Conservation (phyloP, 2,329 filamentous ascomycete species). For the Neonectria coccinea region DNA sequence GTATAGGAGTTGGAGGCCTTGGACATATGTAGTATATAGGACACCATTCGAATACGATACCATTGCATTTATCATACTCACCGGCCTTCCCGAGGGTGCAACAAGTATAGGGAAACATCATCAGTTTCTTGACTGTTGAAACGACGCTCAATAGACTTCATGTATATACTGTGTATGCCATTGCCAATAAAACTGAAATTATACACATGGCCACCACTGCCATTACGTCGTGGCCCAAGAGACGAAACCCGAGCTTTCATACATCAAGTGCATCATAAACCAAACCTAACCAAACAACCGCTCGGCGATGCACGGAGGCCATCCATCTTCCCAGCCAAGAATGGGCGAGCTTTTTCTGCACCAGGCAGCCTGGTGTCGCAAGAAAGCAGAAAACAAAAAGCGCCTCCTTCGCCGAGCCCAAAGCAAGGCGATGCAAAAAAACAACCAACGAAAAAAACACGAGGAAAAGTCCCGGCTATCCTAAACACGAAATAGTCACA, state of each 20-base stretch:
- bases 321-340: conserved; percentile 13
- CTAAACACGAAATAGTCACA: conserved; percentile 24
- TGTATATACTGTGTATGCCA: conserved; percentile 13
- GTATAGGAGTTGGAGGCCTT: conserved; percentile 21
- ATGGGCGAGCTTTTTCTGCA: conserved; percentile 22
- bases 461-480: conserved; percentile 2
- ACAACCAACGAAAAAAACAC: conserved; percentile 10
- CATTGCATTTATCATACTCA: neutral
- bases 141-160: neutral
- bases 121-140: neutral
- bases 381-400: conserved; percentile 30
- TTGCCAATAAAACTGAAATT: conserved; percentile 11
- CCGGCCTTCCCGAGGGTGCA: neutral
- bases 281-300: conserved; percentile 4
- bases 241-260: conserved; percentile 25
- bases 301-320: conserved; percentile 9
- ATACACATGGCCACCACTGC: conserved; percentile 26
- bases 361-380: conserved; percentile 20
- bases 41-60: conserved; percentile 23
- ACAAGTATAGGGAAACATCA: neutral
- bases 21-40: conserved; percentile 9
- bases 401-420: conserved; percentile 41
- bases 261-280: conserved; percentile 28
- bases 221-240: conserved; percentile 25
- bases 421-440: conserved; percentile 17